Conservation (phyloP, 2,329 filamentous ascomycete species). For the Alternaria brassicicola region DNA sequence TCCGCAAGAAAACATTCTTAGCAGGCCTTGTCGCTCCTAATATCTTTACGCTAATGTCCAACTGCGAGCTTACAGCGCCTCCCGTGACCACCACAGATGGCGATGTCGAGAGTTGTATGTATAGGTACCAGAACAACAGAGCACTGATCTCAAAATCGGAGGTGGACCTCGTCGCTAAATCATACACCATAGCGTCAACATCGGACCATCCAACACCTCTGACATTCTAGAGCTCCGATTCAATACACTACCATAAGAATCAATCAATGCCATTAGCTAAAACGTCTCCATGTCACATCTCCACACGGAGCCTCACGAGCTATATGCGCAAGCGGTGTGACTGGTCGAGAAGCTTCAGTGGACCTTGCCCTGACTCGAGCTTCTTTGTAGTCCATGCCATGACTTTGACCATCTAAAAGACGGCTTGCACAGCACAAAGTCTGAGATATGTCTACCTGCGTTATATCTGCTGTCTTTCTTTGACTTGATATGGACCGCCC, state of each 20-base stretch:
- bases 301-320: not conserved
- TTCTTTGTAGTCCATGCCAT: not conserved
- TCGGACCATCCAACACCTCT: not conserved
- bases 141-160: not conserved
- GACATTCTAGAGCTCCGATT: not conserved
- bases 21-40: not conserved
- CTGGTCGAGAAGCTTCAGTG: not conserved
- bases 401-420: not conserved
- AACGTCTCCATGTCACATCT: not conserved
- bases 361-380: not conserved
- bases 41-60: not conserved
- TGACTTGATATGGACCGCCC: too few relatives aligned
- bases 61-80: not conserved
- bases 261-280: not conserved
- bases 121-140: not conserved
- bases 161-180: not conserved
- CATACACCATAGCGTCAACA: not conserved
- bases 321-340: not conserved
- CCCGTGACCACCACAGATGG: fast-evolving
- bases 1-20: not conserved
- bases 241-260: not conserved
- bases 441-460: too few relatives aligned
- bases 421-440: not conserved
- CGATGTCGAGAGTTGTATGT: not conserved
- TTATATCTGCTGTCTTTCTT: too few relatives aligned